Evolutionary conservation across 805 yeast species (phyloP).

Genomic region (Candida ovalis): DNA sequence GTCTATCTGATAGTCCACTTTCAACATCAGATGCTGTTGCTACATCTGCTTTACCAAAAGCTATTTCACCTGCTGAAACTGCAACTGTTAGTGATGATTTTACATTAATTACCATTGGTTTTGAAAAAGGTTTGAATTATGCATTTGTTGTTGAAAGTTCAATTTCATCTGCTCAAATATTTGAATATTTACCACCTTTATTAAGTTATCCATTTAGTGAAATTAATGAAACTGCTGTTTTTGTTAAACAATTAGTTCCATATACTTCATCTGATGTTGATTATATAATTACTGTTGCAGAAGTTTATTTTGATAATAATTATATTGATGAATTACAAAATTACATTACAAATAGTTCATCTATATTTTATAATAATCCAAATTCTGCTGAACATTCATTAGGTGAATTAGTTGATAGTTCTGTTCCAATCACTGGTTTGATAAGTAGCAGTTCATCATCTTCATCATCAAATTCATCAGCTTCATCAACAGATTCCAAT

Average conservation of each 20-base stretch:
- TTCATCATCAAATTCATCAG: constrained; percentile 1
- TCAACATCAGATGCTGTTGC: constrained; percentile 31
- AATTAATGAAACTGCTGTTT: constrained; percentile 34
- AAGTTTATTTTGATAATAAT: constrained; percentile 69
- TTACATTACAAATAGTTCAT: constrained; percentile 46
- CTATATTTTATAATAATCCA: constrained; percentile 58
- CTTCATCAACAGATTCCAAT: background rate
- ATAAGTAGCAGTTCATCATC: constrained; percentile 13
- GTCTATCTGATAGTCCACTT: constrained; percentile 25
- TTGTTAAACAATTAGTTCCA: constrained; percentile 72
- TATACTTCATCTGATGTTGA: constrained; percentile 50
- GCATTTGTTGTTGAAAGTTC: constrained; percentile 75
- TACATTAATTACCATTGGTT: constrained; percentile 68
- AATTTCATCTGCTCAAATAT: constrained; percentile 77
- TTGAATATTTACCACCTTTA: constrained; percentile 77
- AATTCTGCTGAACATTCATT: constrained; percentile 52
- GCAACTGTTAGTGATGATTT: constrained; percentile 44
- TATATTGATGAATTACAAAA: constrained; percentile 47
- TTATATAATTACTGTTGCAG: constrained; percentile 85
- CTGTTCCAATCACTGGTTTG: constrained; percentile 55
- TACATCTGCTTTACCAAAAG: constrained; percentile 64
- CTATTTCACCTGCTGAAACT: constrained; percentile 60
- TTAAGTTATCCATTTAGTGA: constrained; percentile 55
- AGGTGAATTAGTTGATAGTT: constrained; percentile 67
- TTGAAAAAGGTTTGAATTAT: constrained; percentile 74